phyloP scores from a whole-genome alignment of 176 grass and related monocot species.

The Cenchrus americanus region DNA sequence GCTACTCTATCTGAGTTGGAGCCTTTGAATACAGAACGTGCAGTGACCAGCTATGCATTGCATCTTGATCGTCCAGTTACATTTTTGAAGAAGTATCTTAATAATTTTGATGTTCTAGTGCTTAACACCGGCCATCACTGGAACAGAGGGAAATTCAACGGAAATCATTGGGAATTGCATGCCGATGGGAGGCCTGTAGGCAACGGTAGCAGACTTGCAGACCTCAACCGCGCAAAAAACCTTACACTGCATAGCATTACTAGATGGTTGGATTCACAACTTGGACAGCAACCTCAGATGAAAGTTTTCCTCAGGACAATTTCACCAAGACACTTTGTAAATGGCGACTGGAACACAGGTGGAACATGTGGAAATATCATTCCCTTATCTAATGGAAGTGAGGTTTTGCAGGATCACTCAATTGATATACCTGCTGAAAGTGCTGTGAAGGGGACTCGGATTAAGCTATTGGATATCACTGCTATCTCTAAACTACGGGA shows the following conservation, averaged over 20 bases:
- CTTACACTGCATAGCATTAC: slow-evolving; percentile 75
- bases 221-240: slow-evolving; percentile 73
- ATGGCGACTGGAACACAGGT: slow-evolving; percentile 99
- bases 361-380: slow-evolving; percentile 81
- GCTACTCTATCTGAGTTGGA: slow-evolving; percentile 91
- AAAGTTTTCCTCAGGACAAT: slow-evolving; percentile 92
- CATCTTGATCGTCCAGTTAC: slow-evolving; percentile 91
- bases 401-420: slow-evolving; percentile 73
- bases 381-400: slow-evolving; percentile 69
- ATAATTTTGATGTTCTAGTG: slow-evolving; percentile 75
- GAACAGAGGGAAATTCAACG: slow-evolving; percentile 95
- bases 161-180: slow-evolving; percentile 84
- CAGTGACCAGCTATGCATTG: slow-evolving; percentile 67
- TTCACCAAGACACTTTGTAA: slow-evolving; percentile 91
- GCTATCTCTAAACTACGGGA: slow-evolving; percentile 79
- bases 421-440: slow-evolving; percentile 60
- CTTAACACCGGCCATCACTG: slow-evolving; percentile 99
- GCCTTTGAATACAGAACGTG: slow-evolving; percentile 56
- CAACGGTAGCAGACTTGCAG: slow-evolving; percentile 47
- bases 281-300: slow-evolving; percentile 48
- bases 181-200: slow-evolving; percentile 61
- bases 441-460: slow-evolving; percentile 71
- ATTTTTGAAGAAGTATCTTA: slow-evolving; percentile 79
- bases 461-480: slow-evolving; percentile 93
- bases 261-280: slow-evolving; percentile 75